Evolutionary conservation across 129 eudicot genomes (phyloP).

Genomic region (Oenanthe sinensis): DNA sequence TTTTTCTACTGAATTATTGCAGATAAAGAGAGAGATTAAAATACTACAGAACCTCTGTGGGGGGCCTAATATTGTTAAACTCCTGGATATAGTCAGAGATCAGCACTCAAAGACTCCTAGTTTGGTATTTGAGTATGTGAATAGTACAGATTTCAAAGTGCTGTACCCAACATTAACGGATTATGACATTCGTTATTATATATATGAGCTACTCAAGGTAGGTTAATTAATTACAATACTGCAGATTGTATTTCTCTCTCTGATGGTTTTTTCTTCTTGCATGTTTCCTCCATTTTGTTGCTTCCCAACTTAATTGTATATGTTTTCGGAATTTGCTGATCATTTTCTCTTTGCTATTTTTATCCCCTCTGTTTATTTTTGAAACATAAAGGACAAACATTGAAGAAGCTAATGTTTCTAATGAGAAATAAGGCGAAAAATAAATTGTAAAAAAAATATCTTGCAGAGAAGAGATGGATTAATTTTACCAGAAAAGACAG

Average conservation of each 20-base stretch:
- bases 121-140: conserved; percentile 88
- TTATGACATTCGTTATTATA: conserved; percentile 97
- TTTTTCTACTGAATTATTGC: conserved; percentile 18
- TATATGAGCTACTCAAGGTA: conserved; percentile 98
- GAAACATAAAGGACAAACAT: background rate
- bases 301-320: background rate
- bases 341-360: background rate
- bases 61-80: conserved; percentile 90
- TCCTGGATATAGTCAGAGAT: conserved; percentile 85
- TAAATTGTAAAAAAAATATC: background rate
- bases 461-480: background rate
- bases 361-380: background rate
- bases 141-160: conserved; percentile 94
- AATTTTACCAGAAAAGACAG: background rate
- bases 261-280: no score
- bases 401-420: background rate
- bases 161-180: conserved; percentile 93
- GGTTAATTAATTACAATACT: background rate
- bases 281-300: background rate
- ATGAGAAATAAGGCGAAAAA: background rate
- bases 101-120: conserved; percentile 98
- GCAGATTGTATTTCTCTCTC: background rate
- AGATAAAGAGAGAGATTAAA: conserved; percentile 98
- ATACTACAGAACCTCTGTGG: conserved; percentile 95
- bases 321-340: background rate